These are phyloP conservation scores for Diaporthe capsici DNA, from an alignment of 2,329 filamentous ascomycete species.

Conservation along the genomic window DNA sequence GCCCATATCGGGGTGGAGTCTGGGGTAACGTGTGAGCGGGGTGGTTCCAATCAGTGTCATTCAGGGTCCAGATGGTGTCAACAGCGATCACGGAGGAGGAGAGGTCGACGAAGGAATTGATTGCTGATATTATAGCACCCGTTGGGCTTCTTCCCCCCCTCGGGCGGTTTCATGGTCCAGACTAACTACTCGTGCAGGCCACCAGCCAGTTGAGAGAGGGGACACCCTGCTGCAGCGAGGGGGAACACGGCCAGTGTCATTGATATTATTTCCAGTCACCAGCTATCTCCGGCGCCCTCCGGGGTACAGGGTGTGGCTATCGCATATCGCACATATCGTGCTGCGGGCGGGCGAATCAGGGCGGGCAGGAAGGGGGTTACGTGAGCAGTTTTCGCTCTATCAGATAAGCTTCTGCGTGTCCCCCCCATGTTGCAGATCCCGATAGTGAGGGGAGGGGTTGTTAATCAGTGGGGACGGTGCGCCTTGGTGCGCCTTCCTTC, in stretches of 20 bases:
- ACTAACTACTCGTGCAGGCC: too few species aligned
- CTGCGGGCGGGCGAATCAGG: conserved; percentile 33
- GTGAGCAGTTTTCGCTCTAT: conserved; percentile 36
- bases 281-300: conserved; percentile 40
- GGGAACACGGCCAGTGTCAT: background rate
- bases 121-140: background rate
- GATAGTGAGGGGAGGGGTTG: conserved; percentile 32
- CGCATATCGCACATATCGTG: conserved; percentile 17
- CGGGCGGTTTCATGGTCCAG: background rate
- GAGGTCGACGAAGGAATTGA: background rate
- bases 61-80: conserved; percentile 33
- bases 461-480: conserved; percentile 7
- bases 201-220: too few species aligned
- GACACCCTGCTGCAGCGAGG: background rate
- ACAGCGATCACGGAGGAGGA: conserved; percentile 20
- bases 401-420: conserved; percentile 35
- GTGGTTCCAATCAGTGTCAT: conserved; percentile 31
- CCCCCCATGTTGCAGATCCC: conserved; percentile 39
- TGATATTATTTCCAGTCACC: conserved; percentile 37
- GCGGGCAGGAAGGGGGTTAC: conserved; percentile 26
- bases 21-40: conserved; percentile 35
- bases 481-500: background rate
- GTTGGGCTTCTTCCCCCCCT: background rate
- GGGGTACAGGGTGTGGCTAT: conserved; percentile 22
- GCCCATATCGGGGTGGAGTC: conserved; percentile 33